Evolutionary conservation across 768 basidiomycete genomes (phyloP).

Genomic region (Phaeotremella skinneri): DNA sequence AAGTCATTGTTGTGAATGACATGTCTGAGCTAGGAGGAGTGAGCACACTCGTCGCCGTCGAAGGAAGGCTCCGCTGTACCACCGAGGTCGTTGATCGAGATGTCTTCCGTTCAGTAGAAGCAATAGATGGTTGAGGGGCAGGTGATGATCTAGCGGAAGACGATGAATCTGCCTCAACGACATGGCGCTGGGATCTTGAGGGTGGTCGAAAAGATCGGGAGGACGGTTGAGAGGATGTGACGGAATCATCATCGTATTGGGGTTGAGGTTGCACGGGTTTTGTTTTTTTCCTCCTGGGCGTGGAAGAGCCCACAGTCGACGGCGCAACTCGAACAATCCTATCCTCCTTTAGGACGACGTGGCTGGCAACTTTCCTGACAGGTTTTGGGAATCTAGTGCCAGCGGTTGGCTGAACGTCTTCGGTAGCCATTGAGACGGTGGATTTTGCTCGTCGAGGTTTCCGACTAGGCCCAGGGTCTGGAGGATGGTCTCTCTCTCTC

Average conservation of each 20-base stretch:
- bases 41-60: slow-evolving; percentile 4
- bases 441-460: slow-evolving; percentile 6
- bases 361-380: slow-evolving; percentile 25
- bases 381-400: slow-evolving; percentile 38
- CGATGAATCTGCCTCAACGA: slow-evolving; percentile 12
- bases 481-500: neutral
- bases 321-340: slow-evolving; percentile 3
- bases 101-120: neutral
- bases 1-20: slow-evolving; percentile 12
- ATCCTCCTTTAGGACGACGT: slow-evolving; percentile 26
- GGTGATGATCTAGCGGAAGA: slow-evolving; percentile 33
- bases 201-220: neutral
- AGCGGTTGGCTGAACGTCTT: slow-evolving; percentile 3
- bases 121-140: slow-evolving; percentile 17
- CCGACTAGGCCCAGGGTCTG: slow-evolving; percentile 23
- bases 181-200: slow-evolving; percentile 1
- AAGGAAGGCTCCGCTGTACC: slow-evolving; percentile 3
- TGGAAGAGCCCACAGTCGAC: neutral
- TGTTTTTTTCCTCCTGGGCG: neutral
- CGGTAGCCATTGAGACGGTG: slow-evolving; percentile 12
- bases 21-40: slow-evolving; percentile 31
- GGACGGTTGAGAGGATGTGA: neutral
- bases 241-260: neutral
- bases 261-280: neutral
- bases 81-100: slow-evolving; percentile 6